These are phyloP conservation scores for Xylaria polymorpha DNA, from an alignment of 2,329 filamentous ascomycete genomes.

Conservation along the genomic window DNA sequence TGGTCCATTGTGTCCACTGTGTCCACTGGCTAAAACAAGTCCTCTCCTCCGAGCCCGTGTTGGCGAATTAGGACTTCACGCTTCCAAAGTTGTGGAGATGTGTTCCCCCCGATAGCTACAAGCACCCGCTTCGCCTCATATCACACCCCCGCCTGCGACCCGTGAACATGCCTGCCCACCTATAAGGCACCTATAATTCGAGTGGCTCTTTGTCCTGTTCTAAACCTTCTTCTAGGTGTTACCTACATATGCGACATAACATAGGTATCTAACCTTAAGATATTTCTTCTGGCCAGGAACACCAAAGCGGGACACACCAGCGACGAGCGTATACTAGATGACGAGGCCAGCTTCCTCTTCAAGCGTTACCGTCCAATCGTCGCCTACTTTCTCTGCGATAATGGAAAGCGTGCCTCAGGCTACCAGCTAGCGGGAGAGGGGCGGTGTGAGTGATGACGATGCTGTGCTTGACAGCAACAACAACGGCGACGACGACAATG, in stretches of 20 bases:
- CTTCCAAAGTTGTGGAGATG: not conserved
- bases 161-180: too few species aligned
- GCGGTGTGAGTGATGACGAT: conserved; percentile 36
- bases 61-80: conserved; percentile 2
- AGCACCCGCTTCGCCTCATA: not conserved
- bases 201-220: too few species aligned
- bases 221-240: not conserved
- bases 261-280: not conserved
- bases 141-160: not conserved
- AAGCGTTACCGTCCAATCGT: conserved; percentile 29
- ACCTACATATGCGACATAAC: not conserved
- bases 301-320: conserved; percentile 8
- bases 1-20: not conserved
- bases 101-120: conserved; percentile 23
- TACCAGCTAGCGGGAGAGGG: conserved; percentile 2
- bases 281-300: not conserved
- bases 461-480: conserved; percentile 8
- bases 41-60: not conserved
- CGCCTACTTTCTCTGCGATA: conserved; percentile 1
- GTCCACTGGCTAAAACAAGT: conserved; percentile 2
- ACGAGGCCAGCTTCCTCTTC: conserved; percentile 35
- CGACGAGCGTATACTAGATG: conserved; percentile 17
- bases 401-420: conserved; percentile 19
- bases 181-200: too few species aligned
- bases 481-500: conserved; percentile 10